Conservation (phyloP, 306 rosid genomes). For the Alnus rubra region DNA sequence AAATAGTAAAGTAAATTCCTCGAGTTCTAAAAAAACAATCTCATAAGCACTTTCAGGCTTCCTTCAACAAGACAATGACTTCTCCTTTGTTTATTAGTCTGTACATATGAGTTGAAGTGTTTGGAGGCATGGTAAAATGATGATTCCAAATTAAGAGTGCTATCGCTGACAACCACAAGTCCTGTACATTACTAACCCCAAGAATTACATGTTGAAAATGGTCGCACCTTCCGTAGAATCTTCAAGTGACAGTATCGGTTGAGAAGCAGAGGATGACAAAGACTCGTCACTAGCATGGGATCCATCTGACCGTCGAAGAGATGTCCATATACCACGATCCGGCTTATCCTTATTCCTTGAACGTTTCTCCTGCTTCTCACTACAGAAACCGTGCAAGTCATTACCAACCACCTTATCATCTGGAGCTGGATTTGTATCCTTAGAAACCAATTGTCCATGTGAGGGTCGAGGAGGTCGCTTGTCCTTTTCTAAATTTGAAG, state of each 20-base stretch:
- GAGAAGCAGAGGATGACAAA: slow-evolving; percentile 35
- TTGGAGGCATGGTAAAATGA: neutral
- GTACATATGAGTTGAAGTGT: neutral
- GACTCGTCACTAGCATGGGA: slow-evolving; percentile 38
- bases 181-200: neutral
- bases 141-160: neutral
- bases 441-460: slow-evolving; percentile 54
- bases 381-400: slow-evolving; percentile 41
- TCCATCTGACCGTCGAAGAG: slow-evolving; percentile 48
- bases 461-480: slow-evolving; percentile 44
- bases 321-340: slow-evolving; percentile 61
- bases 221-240: slow-evolving; percentile 56
- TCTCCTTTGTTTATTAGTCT: neutral
- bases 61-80: neutral
- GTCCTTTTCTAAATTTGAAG: slow-evolving; percentile 49
- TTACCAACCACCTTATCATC: slow-evolving; percentile 45
- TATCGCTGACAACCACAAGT: neutral
- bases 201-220: slow-evolving; percentile 7
- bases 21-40: neutral
- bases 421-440: slow-evolving; percentile 51
- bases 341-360: slow-evolving; percentile 56
- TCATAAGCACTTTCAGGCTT: slow-evolving; percentile 7
- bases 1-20: slow-evolving; percentile 16
- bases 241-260: slow-evolving; percentile 20
- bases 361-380: slow-evolving; percentile 55